A percentile compares a stretch with the other conserved stretches of the same genome.
Evolutionary conservation across 768 basidiomycete species (phyloP).

Genomic region (Boletus reticulatus): DNA sequence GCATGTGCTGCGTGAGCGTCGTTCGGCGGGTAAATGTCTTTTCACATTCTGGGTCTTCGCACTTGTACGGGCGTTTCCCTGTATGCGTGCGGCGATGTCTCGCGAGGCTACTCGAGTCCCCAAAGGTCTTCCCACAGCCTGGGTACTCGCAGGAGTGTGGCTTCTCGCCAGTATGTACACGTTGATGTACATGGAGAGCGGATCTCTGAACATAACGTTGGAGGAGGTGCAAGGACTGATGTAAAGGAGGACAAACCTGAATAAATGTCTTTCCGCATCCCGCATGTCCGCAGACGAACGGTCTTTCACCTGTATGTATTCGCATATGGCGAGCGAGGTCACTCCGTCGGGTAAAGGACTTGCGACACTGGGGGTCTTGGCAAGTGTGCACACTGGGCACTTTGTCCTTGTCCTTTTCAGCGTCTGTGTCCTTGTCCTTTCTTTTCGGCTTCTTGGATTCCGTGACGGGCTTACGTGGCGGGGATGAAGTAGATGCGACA

Average conservation of each 20-base stretch:
- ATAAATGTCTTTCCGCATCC: constrained; percentile 91
- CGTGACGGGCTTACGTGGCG: constrained; percentile 19
- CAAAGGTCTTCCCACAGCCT: constrained; percentile 83
- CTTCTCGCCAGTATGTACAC: constrained; percentile 92
- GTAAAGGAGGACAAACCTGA: constrained; percentile 52
- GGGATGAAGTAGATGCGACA: constrained; percentile 53
- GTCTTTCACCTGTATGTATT: constrained; percentile 89
- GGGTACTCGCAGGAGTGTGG: constrained; percentile 91
- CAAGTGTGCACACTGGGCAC: constrained; percentile 57
- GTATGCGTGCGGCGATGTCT: constrained; percentile 89
- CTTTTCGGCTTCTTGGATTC: constrained; percentile 28
- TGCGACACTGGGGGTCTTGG: constrained; percentile 70
- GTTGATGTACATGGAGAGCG: constrained; percentile 82
- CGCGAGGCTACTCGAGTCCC: constrained; percentile 89
- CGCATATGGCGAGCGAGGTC: constrained; percentile 84
- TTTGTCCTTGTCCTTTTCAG: constrained; percentile 42
- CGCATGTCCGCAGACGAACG: constrained; percentile 67
- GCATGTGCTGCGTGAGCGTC: constrained; percentile 84
- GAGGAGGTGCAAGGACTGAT: neutral
- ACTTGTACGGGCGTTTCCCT: constrained; percentile 83
- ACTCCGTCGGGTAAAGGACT: constrained; percentile 80
- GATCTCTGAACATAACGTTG: constrained; percentile 57
- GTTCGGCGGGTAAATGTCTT: constrained; percentile 88
- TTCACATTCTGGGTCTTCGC: constrained; percentile 77
- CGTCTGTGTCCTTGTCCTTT: constrained; percentile 24